Conservation (phyloP, 371 early-diverging fungal species). For the Mucor indicus region DNA sequence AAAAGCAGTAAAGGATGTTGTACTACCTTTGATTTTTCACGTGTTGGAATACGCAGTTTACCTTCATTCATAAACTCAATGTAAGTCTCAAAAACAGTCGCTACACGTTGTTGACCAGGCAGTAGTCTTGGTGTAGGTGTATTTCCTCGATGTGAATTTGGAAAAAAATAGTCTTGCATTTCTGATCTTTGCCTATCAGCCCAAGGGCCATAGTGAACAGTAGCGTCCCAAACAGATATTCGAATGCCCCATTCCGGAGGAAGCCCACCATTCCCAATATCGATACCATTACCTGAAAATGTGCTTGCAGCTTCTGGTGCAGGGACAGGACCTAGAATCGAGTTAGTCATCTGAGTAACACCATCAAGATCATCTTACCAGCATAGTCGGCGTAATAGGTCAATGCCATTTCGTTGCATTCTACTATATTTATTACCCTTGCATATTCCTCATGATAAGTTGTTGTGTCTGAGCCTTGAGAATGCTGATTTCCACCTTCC, state of each 20-base stretch:
- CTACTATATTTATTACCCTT: conserved; percentile 62
- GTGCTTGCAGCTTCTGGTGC: conserved; percentile 15
- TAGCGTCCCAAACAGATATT: conserved; percentile 56
- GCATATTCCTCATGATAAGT: conserved; percentile 70
- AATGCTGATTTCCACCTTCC: conserved; percentile 27
- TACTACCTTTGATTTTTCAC: conserved; percentile 74
- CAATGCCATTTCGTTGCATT: conserved; percentile 59
- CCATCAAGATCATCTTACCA: conserved; percentile 35
- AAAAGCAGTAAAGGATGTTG: background rate
- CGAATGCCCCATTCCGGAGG: conserved; percentile 78
- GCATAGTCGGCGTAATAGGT: conserved; percentile 71
- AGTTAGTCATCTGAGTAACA: background rate
- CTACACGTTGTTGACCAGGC: conserved; percentile 59
- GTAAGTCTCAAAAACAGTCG: conserved; percentile 59
- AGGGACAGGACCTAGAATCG: conserved; percentile 50
- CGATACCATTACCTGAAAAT: conserved; percentile 29
- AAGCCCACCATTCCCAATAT: conserved; percentile 60
- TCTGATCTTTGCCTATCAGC: conserved; percentile 71
- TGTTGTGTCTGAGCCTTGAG: conserved; percentile 25
- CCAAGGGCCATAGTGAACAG: conserved; percentile 85
- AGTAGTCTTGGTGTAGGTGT: conserved; percentile 44
- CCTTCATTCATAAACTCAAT: conserved; percentile 67
- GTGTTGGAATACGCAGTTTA: conserved; percentile 64
- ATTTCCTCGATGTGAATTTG: conserved; percentile 59
- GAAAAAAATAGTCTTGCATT: conserved; percentile 80